Conservation (phyloP, 2,329 filamentous ascomycete species). For the Nannizzia gypsea region DNA sequence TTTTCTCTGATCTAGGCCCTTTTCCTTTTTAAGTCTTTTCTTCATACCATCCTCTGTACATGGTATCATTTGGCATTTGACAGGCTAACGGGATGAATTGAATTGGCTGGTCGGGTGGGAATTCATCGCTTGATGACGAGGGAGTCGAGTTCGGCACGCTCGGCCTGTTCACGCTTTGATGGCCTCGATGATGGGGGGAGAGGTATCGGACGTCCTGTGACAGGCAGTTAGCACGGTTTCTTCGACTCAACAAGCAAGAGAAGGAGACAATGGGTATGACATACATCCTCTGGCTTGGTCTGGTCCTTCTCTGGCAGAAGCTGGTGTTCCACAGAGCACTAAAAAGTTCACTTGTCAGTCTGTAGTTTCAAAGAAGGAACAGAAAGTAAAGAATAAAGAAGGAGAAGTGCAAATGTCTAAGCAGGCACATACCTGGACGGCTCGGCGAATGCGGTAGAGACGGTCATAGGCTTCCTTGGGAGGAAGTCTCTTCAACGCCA, state of each 20-base stretch:
- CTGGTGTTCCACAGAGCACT: conserved; percentile 56
- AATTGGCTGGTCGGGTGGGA: not conserved
- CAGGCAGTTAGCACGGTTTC: not conserved
- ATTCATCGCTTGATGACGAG: conserved; percentile 42
- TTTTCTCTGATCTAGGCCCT: not conserved
- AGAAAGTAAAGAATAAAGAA: not conserved
- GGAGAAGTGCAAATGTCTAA: not conserved
- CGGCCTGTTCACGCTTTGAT: conserved; percentile 55
- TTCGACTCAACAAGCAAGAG: not conserved
- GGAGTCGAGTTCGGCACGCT: conserved; percentile 57
- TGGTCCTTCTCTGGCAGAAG: conserved; percentile 54
- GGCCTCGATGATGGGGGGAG: conserved; percentile 53
- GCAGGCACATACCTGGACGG: conserved; percentile 58
- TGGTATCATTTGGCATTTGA: not conserved
- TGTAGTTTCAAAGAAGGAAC: too few relatives aligned
- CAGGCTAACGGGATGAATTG: not conserved
- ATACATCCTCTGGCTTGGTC: conserved; percentile 56
- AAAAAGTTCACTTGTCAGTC: conserved; percentile 8
- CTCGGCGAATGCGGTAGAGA: conserved; percentile 90
- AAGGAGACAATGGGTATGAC: conserved; percentile 14
- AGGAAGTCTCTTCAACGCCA: conserved; percentile 79
- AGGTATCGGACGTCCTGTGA: conserved; percentile 55
- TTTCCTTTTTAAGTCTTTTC: not conserved
- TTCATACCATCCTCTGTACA: not conserved
- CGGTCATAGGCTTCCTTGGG: conserved; percentile 91